Percentiles rank a stretch among this genome's conserved stretches.
Conservation (phyloP, 352 stramenopile species). For the Phytopythium cucurbitacearum region DNA sequence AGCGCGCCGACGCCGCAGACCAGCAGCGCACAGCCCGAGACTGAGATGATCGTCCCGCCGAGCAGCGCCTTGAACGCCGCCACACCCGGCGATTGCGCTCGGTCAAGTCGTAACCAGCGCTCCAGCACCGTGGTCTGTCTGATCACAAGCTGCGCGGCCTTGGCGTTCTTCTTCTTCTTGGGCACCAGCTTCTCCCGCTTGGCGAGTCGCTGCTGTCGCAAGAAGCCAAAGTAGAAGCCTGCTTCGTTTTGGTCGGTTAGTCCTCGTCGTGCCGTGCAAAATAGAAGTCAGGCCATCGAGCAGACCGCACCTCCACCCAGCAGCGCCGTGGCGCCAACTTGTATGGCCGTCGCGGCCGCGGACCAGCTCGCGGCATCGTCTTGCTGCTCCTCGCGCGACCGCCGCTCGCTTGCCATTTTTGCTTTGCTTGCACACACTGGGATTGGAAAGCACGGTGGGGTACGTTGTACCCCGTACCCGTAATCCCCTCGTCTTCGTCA, state of each 20-base stretch:
- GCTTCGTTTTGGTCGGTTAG: conserved; percentile 4
- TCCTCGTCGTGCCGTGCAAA: neutral
- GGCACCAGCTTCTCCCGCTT: conserved; percentile 28
- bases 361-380: conserved; percentile 9
- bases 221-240: conserved; percentile 67
- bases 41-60: conserved; percentile 39
- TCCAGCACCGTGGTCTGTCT: conserved; percentile 31
- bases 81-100: conserved; percentile 20
- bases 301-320: conserved; percentile 33
- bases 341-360: conserved; percentile 19
- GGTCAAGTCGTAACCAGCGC: conserved; percentile 33
- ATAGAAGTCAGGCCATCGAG: too few species aligned
- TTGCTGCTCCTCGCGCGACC: conserved; percentile 6
- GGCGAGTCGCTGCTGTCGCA: conserved; percentile 30
- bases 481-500: too few species aligned
- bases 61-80: conserved; percentile 41
- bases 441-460: too few species aligned
- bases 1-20: conserved; percentile 22
- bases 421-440: too few species aligned
- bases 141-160: conserved; percentile 15
- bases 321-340: conserved; percentile 29
- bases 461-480: too few species aligned
- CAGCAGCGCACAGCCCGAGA: conserved; percentile 36
- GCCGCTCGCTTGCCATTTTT: neutral
- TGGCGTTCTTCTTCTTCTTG: conserved; percentile 8